Base-by-base conservation (phyloP, 768 basidiomycete species). In the Rhodotorula taiwanensis region DNA sequence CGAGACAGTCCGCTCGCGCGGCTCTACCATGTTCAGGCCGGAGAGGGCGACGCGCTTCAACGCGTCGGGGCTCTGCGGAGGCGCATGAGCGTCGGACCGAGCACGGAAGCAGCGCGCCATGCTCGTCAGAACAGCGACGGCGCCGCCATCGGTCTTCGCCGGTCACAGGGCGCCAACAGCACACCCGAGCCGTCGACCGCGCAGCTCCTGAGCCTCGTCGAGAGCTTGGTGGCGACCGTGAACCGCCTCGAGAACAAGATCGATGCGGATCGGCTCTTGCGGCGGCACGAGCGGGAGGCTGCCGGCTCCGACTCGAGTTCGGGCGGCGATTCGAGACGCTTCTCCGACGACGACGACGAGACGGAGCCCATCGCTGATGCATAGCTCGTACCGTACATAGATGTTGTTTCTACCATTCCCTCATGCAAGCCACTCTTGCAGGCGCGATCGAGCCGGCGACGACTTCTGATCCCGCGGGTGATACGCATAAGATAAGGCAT, bases 211-310 rank as follows among this genome's bases (percentile, higher is more conserved):
- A 43, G 11, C 15, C 50, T 69, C 52, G 53, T 69, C 9, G 7
- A 55, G 28, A 44, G 51, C 2, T 30, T 62, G 2, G 58, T 64
- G 8, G 30, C 43, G 42, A 72, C 71, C 57, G 67, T 77, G 1
- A 76, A 74, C 45, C 76, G 74, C 42, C 69, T 80, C 43, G 77
- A 79, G 64, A 75, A 72, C 65, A 77, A 76, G 63, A 59, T 80
- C 11, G 73, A 73, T 14, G 76, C 73, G 15, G 51, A 18, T 36
- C 43, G 36, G 36, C 36, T 39, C 36, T 9, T 16, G 10, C 9
- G 36, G 9, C 36, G 36, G 36, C 36, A 39, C 10, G 10, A 39
- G 36, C 36, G 36, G n/a, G n/a, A n/a, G n/a, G n/a, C n/a, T n/a
- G n/a, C n/a, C n/a, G n/a, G n/a, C n/a, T n/a, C n/a, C n/a, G n/a